Base-by-base conservation (phyloP, 768 basidiomycete genomes). In the Kwoniella botswanensis region DNA sequence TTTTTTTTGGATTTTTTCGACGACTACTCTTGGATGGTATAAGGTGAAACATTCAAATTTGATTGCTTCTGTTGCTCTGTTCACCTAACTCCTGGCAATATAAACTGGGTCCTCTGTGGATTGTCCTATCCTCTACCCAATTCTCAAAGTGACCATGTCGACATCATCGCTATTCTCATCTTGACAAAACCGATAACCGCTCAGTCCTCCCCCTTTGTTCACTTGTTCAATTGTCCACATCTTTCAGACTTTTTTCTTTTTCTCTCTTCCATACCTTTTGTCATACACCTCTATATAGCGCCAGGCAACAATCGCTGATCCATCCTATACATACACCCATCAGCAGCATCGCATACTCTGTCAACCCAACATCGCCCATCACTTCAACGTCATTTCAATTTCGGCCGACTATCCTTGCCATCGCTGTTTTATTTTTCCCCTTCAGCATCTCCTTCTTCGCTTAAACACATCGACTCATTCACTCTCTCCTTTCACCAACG, bases 401-500 rank as follows among this genome's bases (percentile, higher is more conserved):
- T 69, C 68, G 68, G 68, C 68, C 68, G 68, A 69, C 68, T 15
- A 26, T 52, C 41, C 46, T 68, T 55, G 67, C 67, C 67, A 68
- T 60, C 24, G 12, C 24, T 18, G 3, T 35, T 50, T 50, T 26
- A 26, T 26, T 26, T 26, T 26, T 26, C 26, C 26, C 22, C 43
- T 44, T 26, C 62, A 22, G 35, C 17, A 13, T 18, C 63, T 64
- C 50, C 50, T 24, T 43, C 35, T 35, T 52, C 52, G 26, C 46
- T 29, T 12, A 62, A 52, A 26, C 50, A 26, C 50, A n/a, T 54
- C 52, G 22, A 52, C 62, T 52, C 42, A 26, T 17, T 50, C 24
- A 15, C 24, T 24, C 52, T 15, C 46, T 64, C 42, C 52, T 26
- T 26, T 64, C 26, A 64, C n/a, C 26, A 42, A n/a, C 35, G 35